phyloP scores from a whole-genome alignment of 1,284 basidiomycete species.

The Apiotrichum brassicae region DNA sequence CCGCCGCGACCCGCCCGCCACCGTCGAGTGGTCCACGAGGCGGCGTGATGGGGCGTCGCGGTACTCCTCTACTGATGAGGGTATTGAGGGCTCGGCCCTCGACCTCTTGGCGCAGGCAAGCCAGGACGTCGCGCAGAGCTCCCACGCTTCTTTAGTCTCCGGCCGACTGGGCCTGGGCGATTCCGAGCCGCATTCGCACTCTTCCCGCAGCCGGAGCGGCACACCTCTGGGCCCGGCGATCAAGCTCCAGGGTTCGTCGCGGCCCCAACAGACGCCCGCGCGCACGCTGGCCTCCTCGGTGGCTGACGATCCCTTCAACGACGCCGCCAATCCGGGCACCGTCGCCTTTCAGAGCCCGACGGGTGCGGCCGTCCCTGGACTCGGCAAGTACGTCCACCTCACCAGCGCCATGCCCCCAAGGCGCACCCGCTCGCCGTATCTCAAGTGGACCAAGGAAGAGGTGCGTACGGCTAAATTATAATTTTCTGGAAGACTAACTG shows the following conservation, averaged over 20 bases:
- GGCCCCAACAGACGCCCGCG: neutral
- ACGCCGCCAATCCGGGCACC: neutral
- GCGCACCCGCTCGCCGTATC: constrained; percentile 38
- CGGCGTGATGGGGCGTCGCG: constrained; percentile 10
- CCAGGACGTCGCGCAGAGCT: constrained; percentile 22
- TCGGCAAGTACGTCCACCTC: constrained; percentile 44
- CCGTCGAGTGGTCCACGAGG: constrained; percentile 16
- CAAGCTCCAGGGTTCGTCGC: constrained; percentile 18
- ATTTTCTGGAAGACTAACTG: neutral
- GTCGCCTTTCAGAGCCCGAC: constrained; percentile 30
- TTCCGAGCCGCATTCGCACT: neutral
- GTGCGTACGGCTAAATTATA: constrained; percentile 18
- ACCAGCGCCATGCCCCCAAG: constrained; percentile 37
- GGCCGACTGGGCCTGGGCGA: too few species aligned
- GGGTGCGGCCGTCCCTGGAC: constrained; percentile 36
- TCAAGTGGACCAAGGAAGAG: constrained; percentile 46
- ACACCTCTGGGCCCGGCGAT: constrained; percentile 34
- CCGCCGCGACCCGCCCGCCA: constrained; percentile 15
- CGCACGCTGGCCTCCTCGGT: neutral
- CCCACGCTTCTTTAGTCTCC: too few species aligned
- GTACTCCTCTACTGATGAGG: constrained; percentile 2
- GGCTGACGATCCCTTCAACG: constrained; percentile 13
- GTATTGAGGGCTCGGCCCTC: constrained; percentile 28
- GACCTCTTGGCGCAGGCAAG: constrained; percentile 41
- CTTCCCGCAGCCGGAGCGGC: constrained; percentile 7